Percentiles rank a stretch among this genome's conserved stretches.
Conservation (phyloP, 2,329 filamentous ascomycete genomes). For the Penicillium janthinellum region DNA sequence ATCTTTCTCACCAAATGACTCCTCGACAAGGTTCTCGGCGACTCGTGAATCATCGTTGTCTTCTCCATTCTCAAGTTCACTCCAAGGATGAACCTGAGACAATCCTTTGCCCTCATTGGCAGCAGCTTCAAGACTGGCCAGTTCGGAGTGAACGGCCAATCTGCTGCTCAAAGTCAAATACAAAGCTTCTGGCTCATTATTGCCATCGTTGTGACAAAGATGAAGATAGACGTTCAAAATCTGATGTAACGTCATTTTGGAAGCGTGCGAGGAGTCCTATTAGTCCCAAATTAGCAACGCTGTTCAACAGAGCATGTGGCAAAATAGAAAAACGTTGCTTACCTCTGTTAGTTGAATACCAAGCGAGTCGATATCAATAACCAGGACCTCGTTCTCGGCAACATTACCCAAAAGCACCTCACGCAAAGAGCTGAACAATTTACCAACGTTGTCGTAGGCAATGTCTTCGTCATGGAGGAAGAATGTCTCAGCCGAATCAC, state of each 20-base stretch:
- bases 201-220: slow-evolving; percentile 61
- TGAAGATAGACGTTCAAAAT: slow-evolving; percentile 62
- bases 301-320: slow-evolving; percentile 6
- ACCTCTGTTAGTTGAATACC: slow-evolving; percentile 62
- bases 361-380: slow-evolving; percentile 57
- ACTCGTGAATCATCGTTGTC: slow-evolving; percentile 19
- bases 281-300: slow-evolving; percentile 29
- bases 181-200: slow-evolving; percentile 56
- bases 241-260: slow-evolving; percentile 56
- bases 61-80: slow-evolving; percentile 53
- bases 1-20: slow-evolving; percentile 19
- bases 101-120: slow-evolving; percentile 61
- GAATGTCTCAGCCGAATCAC: slow-evolving; percentile 56
- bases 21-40: slow-evolving; percentile 2
- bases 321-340: slow-evolving; percentile 27
- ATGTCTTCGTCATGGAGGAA: slow-evolving; percentile 60
- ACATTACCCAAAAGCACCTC: slow-evolving; percentile 58
- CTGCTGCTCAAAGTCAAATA: slow-evolving; percentile 60
- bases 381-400: slow-evolving; percentile 58
- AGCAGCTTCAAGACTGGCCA: slow-evolving; percentile 55
- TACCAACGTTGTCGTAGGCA: slow-evolving; percentile 54
- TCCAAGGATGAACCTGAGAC: slow-evolving; percentile 49
- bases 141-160: slow-evolving; percentile 55
- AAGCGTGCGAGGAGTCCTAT: slow-evolving; percentile 53
- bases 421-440: slow-evolving; percentile 60